Base-by-base conservation (phyloP, 169 alveolate genomes). In the Cryptosporidium ubiquitum region DNA sequence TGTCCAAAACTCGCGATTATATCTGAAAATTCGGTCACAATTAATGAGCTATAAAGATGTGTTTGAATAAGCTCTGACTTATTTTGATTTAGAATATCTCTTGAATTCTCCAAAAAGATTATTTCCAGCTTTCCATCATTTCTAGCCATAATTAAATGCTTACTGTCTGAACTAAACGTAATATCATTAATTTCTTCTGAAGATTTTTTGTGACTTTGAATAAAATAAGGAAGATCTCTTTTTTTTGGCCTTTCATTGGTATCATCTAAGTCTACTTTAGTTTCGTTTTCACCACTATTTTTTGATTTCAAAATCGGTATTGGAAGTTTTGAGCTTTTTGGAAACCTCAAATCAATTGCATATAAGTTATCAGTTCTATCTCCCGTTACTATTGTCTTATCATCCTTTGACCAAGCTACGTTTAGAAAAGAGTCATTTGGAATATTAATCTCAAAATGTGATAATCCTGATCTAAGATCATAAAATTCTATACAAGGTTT, bases 391-490 rank as follows among this genome's bases (percentile, higher is more conserved):
- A 79, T 51, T 39, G 55, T 79, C 0, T 29, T 79, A 29, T 33
- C 61, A 66, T 79, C 68, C 6, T 58, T 12, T 14, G 89, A 79
- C 89, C 89, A 79, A n/a, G 89, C 89, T 26, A 79, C 74, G 33
- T 79, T 79, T 14, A 79, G 49, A 42, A 79, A 79, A 35, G 58
- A 42, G 12, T 79, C 89, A 42, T 42, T 60, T 20, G 89, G 89
- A 16, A 64, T 40, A 44, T 16, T 33, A 10, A 79, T 79, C 29
- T 61, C 73, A 42, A 79, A 40, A 39, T 79, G 55, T 5, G 89
- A 26, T 44, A 26, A n/a, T 18, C 75, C 33, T 5, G 71, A 33
- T 64, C 89, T 79, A 23, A 52, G 12, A 64, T 79, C 89, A 61
- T 79, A 64, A 44, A 60, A 64, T 31, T 79, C 89, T 14, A 79